These are phyloP conservation scores for Ceriops decandra DNA, from an alignment of 345 rosid species.

Conservation along the genomic window DNA sequence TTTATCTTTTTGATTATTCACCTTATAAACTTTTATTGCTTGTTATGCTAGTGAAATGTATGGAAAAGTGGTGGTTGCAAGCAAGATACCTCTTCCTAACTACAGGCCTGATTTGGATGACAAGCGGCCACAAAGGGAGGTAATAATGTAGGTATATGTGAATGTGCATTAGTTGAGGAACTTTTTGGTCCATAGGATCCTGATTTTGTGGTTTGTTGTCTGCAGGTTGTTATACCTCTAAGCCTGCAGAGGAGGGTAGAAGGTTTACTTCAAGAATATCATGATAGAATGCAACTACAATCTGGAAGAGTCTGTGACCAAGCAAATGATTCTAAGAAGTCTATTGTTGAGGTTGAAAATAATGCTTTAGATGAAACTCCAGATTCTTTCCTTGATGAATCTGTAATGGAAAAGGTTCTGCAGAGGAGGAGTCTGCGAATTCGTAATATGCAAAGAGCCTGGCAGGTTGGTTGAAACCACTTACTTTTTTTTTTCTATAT, in stretches of 20 bases:
- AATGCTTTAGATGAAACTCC: constrained; percentile 39
- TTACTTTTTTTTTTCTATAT: not conserved
- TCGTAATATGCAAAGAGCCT: constrained; percentile 90
- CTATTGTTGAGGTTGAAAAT: constrained; percentile 44
- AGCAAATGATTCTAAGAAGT: constrained; percentile 34
- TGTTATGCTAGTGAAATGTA: constrained; percentile 60
- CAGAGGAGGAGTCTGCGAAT: constrained; percentile 87
- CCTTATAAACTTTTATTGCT: not conserved
- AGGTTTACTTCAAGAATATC: constrained; percentile 87
- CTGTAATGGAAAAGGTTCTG: constrained; percentile 96
- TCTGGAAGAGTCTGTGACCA: constrained; percentile 39
- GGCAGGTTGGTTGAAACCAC: constrained; percentile 49
- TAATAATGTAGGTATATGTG: constrained; percentile 27
- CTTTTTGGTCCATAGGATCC: constrained; percentile 4
- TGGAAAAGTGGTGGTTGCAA: constrained; percentile 92
- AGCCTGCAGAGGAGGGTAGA: constrained; percentile 95
- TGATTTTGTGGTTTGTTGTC: constrained; percentile 11
- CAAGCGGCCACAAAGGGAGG: constrained; percentile 99
- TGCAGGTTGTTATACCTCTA: constrained; percentile 78
- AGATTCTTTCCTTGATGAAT: constrained; percentile 62
- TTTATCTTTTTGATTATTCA: not conserved
- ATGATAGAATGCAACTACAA: constrained; percentile 64
- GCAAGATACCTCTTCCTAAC: constrained; percentile 96
- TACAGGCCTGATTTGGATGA: constrained; percentile 98
- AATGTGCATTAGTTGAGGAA: not conserved